Conservation (phyloP, 768 basidiomycete genomes). For the Mrakia gelida region DNA sequence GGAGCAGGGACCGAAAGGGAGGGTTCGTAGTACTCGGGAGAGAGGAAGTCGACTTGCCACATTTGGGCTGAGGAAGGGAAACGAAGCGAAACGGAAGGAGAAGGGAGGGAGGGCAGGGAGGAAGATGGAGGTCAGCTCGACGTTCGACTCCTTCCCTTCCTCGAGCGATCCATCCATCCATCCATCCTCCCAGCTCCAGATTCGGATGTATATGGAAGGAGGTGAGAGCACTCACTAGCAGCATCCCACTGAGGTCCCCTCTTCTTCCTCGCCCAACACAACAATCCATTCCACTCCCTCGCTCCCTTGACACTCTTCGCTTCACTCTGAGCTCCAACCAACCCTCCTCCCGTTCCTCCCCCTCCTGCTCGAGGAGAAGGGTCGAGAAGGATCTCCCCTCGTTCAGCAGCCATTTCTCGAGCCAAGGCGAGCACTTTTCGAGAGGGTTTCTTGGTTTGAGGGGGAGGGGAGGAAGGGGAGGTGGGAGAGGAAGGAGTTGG, state of each 20-base stretch:
- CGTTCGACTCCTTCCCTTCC: slow-evolving; percentile 38
- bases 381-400: background rate
- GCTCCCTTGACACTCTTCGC: slow-evolving; percentile 26
- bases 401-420: background rate
- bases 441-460: background rate
- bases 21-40: slow-evolving; percentile 23
- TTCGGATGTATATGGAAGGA: no score
- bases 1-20: background rate
- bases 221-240: slow-evolving; percentile 8
- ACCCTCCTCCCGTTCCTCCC: background rate
- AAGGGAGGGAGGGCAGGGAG: slow-evolving; percentile 43
- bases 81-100: slow-evolving; percentile 41
- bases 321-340: background rate
- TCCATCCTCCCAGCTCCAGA: background rate
- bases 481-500: background rate
- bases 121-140: slow-evolving; percentile 49
- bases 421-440: background rate
- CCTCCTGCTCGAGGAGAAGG: background rate
- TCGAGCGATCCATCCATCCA: background rate
- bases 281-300: slow-evolving; percentile 16
- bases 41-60: slow-evolving; percentile 31
- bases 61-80: slow-evolving; percentile 36
- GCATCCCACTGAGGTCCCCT: slow-evolving; percentile 26
- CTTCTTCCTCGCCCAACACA: slow-evolving; percentile 28
- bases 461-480: background rate